These are phyloP conservation scores for Leccinellum rugosiceps DNA, from an alignment of 768 basidiomycete species.

Conservation along the genomic window DNA sequence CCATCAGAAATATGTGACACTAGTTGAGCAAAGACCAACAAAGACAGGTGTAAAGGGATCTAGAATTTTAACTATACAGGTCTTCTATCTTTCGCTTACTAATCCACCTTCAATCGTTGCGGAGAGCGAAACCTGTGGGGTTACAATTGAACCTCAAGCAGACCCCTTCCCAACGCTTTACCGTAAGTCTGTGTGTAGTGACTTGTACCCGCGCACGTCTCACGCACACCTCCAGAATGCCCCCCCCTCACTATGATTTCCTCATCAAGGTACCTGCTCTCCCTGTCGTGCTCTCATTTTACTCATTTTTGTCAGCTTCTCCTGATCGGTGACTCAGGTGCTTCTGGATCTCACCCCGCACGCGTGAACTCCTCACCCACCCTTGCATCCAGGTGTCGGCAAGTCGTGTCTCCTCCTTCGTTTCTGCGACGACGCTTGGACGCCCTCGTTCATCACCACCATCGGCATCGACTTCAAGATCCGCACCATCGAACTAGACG, in stretches of 20 bases:
- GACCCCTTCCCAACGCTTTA: too few species aligned
- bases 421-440: constrained; percentile 99
- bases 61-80: too few species aligned
- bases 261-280: constrained; percentile 73
- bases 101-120: too few species aligned
- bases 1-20: too few species aligned
- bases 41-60: too few species aligned
- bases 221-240: constrained; percentile 46
- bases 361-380: constrained; percentile 7
- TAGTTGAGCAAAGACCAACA: too few species aligned
- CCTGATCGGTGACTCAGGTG: constrained; percentile 95
- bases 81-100: too few species aligned
- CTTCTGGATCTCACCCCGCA: neutral
- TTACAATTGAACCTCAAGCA: too few species aligned
- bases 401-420: constrained; percentile 94
- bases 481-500: constrained; percentile 96
- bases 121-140: too few species aligned
- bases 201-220: neutral
- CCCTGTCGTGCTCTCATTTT: neutral
- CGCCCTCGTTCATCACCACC: constrained; percentile 97
- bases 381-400: constrained; percentile 66
- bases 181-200: neutral
- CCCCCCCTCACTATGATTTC: constrained; percentile 95
- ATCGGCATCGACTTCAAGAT: constrained; percentile 99
- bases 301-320: constrained; percentile 56